A percentile compares a stretch with the other conserved stretches of the same genome.
phyloP scores from a whole-genome alignment of 2,329 filamentous ascomycete genomes.

The Trichoderma semiorbis region DNA sequence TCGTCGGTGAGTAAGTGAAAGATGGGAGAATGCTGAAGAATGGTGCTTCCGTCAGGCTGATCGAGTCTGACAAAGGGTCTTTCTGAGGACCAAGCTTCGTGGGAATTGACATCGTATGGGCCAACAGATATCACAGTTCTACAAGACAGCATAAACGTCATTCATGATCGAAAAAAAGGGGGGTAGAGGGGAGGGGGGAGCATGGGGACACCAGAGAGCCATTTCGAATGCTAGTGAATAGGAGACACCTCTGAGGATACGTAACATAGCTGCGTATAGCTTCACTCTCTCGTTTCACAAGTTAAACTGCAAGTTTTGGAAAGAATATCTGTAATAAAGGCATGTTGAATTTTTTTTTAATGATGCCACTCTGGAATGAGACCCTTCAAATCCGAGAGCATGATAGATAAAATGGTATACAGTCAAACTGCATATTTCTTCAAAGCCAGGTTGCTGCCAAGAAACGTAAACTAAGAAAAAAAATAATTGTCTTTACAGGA shows the following conservation, averaged over 20 bases:
- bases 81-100: neutral
- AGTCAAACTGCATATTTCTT: neutral
- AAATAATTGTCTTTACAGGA: conserved; percentile 10
- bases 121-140: neutral
- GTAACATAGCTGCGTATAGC: neutral
- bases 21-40: neutral
- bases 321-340: neutral
- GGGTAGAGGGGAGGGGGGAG: too few relatives aligned
- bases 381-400: neutral
- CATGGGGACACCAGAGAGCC: neutral
- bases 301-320: neutral
- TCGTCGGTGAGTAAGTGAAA: neutral
- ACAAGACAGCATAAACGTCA: neutral
- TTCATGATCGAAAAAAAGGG: neutral
- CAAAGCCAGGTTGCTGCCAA: neutral
- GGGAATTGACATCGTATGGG: neutral
- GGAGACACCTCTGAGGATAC: neutral
- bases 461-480: neutral
- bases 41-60: neutral
- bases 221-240: neutral
- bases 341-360: neutral
- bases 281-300: neutral
- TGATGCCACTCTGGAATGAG: neutral
- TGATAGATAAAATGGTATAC: neutral
- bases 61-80: neutral